Conservation (phyloP, 176 grass and related monocot genomes). For the Aegilops tauschii region DNA sequence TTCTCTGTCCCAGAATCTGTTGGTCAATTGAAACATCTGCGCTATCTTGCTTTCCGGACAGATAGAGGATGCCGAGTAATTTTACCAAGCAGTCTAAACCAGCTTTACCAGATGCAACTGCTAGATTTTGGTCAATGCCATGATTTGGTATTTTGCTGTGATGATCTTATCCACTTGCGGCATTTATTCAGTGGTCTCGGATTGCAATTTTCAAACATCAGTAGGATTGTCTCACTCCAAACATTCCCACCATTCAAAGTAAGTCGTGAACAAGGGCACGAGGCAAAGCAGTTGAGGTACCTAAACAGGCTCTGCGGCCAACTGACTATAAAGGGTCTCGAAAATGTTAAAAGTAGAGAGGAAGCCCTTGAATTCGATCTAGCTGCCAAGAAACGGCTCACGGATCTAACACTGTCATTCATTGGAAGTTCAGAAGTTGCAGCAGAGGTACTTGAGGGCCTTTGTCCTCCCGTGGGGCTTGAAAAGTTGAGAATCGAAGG, state of each 20-base stretch:
- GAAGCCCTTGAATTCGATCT: not conserved
- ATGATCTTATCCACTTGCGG: too few relatives aligned
- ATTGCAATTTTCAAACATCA: not conserved
- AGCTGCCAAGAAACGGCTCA: too few relatives aligned
- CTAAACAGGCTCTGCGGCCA: not conserved
- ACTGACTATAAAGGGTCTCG: not conserved
- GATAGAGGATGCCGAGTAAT: accelerated
- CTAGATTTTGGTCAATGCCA: not conserved
- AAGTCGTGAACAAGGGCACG: too few relatives aligned
- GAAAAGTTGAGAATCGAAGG: too few relatives aligned
- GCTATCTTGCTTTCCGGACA: too few relatives aligned
- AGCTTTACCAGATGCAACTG: not conserved
- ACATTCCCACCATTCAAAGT: not conserved
- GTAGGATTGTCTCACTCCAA: not conserved
- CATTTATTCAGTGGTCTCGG: too few relatives aligned
- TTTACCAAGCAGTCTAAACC: not conserved
- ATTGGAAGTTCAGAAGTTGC: too few relatives aligned
- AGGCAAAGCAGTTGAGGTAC: slow-evolving; percentile 26
- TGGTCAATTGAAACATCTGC: too few relatives aligned
- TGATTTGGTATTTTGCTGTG: too few relatives aligned
- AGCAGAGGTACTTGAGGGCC: too few relatives aligned
- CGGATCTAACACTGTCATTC: not conserved
- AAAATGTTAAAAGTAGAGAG: not conserved
- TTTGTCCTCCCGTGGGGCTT: too few relatives aligned
- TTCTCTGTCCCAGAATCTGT: not conserved